A percentile compares a stretch with the other conserved stretches of the same genome.
Conservation (phyloP, 768 basidiomycete genomes). For the Lentinula aciculospora region DNA sequence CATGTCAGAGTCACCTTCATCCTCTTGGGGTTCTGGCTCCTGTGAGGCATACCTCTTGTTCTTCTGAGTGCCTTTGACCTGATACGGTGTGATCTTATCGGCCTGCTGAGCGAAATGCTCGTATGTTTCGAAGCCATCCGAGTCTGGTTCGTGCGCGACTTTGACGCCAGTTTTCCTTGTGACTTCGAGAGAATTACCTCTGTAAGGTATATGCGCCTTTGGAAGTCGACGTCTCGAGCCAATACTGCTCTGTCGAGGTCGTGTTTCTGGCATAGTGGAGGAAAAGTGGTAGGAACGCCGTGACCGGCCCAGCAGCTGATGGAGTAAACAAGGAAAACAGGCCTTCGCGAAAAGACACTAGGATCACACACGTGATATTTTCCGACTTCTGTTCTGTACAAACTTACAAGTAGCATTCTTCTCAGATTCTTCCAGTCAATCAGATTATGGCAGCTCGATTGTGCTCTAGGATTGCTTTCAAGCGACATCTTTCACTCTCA, state of each 20-base stretch:
- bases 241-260: slow-evolving; percentile 41
- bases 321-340: not conserved
- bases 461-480: not conserved
- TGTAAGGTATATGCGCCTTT: slow-evolving; percentile 70
- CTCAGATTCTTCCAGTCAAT: not conserved
- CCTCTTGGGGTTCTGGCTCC: slow-evolving; percentile 35
- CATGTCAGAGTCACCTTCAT: slow-evolving; percentile 73
- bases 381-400: not conserved
- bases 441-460: not conserved
- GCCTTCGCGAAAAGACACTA: not conserved
- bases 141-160: slow-evolving; percentile 61
- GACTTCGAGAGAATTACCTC: slow-evolving; percentile 69
- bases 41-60: slow-evolving; percentile 35
- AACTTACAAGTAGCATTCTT: not conserved
- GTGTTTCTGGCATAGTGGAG: slow-evolving; percentile 13
- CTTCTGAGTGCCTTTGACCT: slow-evolving; percentile 44
- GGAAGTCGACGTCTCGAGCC: slow-evolving; percentile 51
- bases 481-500: not conserved
- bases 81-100: slow-evolving; percentile 59
- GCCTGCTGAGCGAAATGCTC: slow-evolving; percentile 68
- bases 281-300: not conserved
- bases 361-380: not conserved
- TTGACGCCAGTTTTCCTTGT: slow-evolving; percentile 79
- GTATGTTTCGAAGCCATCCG: slow-evolving; percentile 82
- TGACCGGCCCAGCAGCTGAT: not conserved